phyloP scores from a whole-genome alignment of 345 rosid genomes.

The Abelmoschus esculentus region DNA sequence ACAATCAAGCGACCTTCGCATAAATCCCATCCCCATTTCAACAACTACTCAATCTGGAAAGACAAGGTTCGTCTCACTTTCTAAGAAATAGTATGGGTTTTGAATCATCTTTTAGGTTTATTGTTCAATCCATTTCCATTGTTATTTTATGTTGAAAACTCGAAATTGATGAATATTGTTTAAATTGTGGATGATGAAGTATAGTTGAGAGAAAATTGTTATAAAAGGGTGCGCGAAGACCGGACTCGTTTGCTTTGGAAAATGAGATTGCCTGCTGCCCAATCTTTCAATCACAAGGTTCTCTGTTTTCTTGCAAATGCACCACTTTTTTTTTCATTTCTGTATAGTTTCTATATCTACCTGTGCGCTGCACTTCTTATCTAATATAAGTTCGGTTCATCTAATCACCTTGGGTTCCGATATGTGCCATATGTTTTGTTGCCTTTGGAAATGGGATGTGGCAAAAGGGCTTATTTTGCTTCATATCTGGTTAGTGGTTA shows the following conservation, averaged over 20 bases:
- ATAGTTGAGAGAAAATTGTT: slow-evolving; percentile 74
- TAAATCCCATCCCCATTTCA: slow-evolving; percentile 9
- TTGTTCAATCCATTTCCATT: background rate
- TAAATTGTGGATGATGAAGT: background rate
- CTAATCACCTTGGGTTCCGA: background rate
- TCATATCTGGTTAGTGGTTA: background rate
- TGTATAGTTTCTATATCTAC: background rate
- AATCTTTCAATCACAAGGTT: slow-evolving; percentile 46
- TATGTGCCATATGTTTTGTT: background rate
- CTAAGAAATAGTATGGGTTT: background rate
- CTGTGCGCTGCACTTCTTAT: background rate
- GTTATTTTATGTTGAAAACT: background rate
- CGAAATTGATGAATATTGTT: slow-evolving; percentile 3
- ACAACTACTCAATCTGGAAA: slow-evolving; percentile 40
- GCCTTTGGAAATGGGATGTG: background rate
- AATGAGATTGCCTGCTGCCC: slow-evolving; percentile 49
- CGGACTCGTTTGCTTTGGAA: slow-evolving; percentile 73
- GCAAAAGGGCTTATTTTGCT: background rate
- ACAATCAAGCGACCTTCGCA: background rate
- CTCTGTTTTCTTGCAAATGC: background rate
- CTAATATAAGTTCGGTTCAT: background rate
- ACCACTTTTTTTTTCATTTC: background rate
- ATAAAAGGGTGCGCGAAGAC: slow-evolving; percentile 65
- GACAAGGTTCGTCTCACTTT: slow-evolving; percentile 38
- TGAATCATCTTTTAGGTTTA: too few relatives aligned